phyloP scores from a whole-genome alignment of 495 filamentous ascomycete genomes.

The Lindgomyces ingoldianus region DNA sequence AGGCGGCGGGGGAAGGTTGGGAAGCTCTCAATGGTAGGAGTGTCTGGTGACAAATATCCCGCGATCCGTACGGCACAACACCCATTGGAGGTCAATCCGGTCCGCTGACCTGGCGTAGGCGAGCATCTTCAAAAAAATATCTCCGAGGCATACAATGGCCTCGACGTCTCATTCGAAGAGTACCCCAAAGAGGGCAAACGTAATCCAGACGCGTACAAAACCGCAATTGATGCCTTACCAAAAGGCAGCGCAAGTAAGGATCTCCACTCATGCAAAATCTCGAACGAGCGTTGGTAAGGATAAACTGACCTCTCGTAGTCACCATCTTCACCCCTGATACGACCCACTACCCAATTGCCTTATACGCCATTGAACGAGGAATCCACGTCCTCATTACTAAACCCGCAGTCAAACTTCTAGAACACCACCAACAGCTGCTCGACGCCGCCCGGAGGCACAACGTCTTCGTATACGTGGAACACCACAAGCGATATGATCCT shows the following conservation, averaged over 20 bases:
- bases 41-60: constrained; percentile 83
- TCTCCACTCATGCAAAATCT: not conserved
- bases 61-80: constrained; percentile 67
- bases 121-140: constrained; percentile 89
- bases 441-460: constrained; percentile 69
- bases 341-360: constrained; percentile 90
- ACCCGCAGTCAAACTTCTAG: constrained; percentile 82
- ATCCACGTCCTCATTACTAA: constrained; percentile 95
- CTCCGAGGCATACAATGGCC: constrained; percentile 77
- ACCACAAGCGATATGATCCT: constrained; percentile 94
- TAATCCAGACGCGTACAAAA: constrained; percentile 84
- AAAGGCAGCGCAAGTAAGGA: constrained; percentile 70
- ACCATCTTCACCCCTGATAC: constrained; percentile 97
- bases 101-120: constrained; percentile 51
- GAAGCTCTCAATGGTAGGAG: constrained; percentile 84
- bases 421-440: constrained; percentile 74
- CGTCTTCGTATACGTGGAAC: constrained; percentile 92
- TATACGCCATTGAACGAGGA: constrained; percentile 84
- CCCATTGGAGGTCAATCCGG: not conserved
- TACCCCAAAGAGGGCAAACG: constrained; percentile 70
- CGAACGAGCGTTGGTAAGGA: not conserved
- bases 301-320: constrained; percentile 44
- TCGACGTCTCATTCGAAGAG: constrained; percentile 80
- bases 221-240: constrained; percentile 80
- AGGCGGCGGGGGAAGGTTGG: constrained; percentile 84